Conservation (phyloP, 108 stramenopile genomes). For the Cyclotella sp. region DNA sequence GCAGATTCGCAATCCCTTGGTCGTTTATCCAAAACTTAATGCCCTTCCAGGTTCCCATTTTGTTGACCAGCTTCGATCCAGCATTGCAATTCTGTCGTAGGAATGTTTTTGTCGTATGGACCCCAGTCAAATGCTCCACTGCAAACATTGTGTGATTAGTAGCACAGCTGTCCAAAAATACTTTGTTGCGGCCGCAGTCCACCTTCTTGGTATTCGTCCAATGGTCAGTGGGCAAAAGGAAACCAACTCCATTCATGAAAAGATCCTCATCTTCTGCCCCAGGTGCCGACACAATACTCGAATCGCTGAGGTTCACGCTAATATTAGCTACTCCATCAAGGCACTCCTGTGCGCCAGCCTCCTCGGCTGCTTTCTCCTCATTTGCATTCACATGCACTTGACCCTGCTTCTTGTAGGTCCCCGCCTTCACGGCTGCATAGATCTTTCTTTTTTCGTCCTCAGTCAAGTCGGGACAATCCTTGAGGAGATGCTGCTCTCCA, state of each 20-base stretch:
- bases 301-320: background rate
- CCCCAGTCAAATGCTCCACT: background rate
- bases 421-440: background rate
- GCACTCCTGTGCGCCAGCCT: background rate
- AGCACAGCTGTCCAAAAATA: too few species aligned
- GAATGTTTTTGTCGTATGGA: background rate
- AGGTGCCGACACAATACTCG: background rate
- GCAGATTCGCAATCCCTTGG: background rate
- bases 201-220: background rate
- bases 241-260: background rate
- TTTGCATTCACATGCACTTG: background rate
- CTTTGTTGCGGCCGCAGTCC: background rate
- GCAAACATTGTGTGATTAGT: too few species aligned
- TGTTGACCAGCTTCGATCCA: background rate
- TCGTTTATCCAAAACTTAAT: background rate
- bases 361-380: background rate
- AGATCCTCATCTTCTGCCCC: background rate
- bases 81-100: background rate
- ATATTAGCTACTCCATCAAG: background rate
- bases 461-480: background rate
- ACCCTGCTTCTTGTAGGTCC: background rate
- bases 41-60: background rate
- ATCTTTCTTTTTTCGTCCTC: background rate
- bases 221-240: background rate
- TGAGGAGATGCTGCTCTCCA: background rate